Base-by-base conservation (phyloP, 139 green algal species). In the Mesotaenium endlicherianum region DNA sequence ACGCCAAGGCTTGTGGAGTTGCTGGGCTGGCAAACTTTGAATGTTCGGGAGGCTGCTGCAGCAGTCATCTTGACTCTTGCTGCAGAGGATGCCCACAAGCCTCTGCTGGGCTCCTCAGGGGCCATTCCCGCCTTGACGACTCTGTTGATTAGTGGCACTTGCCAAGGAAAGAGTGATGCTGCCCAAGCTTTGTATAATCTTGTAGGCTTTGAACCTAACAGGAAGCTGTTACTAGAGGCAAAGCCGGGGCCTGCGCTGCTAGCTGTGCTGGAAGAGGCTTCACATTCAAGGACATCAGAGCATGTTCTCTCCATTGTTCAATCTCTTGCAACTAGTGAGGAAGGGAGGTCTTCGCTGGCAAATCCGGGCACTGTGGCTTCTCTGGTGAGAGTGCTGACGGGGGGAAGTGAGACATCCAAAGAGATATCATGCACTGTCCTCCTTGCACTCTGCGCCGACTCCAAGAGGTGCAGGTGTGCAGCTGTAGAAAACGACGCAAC, bases 101-200 rank as follows among this genome's bases (percentile, higher is more conserved):
- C 60, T 6, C 36, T 14, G 8, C 41, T 72, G 43, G 60, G 60
- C 41, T 36, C 41, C 36, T 36, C 60, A 6, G 60, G 60, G 43
- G 60, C 6, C 8, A 72, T 72, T 11, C 60, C 60, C 11, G 8
- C 43, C 6, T 47, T 72, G 36, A 38, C 43, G 36, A 14, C 41
- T 6, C 6, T 72, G 8, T 11, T 72, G 6, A n/a, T 38, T 8
- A n/a, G 5, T 11, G 60, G 60, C 5, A 72, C 60, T 72, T 6
- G 6, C 11, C 60, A 72, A 38, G 60, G 60, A 6, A 36, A 38
- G 41, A 11, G 60, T 40, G 60, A 72, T 14, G 60, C 60, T 6
- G 60, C 60, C 17, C 60, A 72, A 36, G 60, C 60, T 11, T 38
- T 72, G 36, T 72, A 72, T 14, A 72, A 72, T 38, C 11, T 72